phyloP scores from a whole-genome alignment of 2,329 filamentous ascomycete genomes.

The Pyricularia sp. region DNA sequence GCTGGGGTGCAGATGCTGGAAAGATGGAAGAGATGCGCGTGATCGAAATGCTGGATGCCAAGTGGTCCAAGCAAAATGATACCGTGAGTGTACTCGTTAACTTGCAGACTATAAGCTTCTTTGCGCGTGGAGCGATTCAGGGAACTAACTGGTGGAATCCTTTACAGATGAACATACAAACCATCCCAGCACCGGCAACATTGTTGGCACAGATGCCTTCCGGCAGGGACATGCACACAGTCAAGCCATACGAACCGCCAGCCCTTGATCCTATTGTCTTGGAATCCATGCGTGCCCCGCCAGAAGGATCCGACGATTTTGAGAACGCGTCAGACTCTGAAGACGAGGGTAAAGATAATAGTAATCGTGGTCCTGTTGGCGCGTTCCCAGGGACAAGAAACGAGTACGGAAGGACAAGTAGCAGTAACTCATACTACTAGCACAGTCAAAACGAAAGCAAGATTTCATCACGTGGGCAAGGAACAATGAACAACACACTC shows the following conservation, averaged over 20 bases:
- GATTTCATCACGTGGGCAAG: neutral
- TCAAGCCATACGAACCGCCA: slow-evolving; percentile 55
- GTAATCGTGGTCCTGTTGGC: slow-evolving; percentile 2
- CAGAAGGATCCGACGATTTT: slow-evolving; percentile 30
- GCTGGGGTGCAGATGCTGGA: slow-evolving; percentile 76
- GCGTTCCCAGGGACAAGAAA: slow-evolving; percentile 2
- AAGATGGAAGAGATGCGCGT: slow-evolving; percentile 74
- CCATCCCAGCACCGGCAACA: slow-evolving; percentile 57
- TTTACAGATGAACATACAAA: slow-evolving; percentile 62
- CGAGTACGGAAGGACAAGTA: slow-evolving; percentile 4
- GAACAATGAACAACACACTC: neutral
- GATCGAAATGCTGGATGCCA: slow-evolving; percentile 72
- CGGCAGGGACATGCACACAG: slow-evolving; percentile 69
- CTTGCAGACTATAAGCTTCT: neutral
- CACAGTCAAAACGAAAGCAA: neutral
- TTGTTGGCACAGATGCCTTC: slow-evolving; percentile 72
- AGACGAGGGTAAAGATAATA: slow-evolving; percentile 17
- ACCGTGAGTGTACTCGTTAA: slow-evolving; percentile 45
- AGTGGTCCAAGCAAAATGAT: slow-evolving; percentile 90
- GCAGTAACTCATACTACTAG: slow-evolving; percentile 4
- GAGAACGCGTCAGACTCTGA: slow-evolving; percentile 27
- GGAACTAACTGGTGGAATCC: neutral
- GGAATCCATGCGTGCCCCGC: slow-evolving; percentile 43
- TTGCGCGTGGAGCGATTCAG: slow-evolving; percentile 6
- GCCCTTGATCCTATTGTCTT: slow-evolving; percentile 52